Conservation (phyloP, 371 early-diverging fungal genomes). For the Actinomortierella ambigua region DNA sequence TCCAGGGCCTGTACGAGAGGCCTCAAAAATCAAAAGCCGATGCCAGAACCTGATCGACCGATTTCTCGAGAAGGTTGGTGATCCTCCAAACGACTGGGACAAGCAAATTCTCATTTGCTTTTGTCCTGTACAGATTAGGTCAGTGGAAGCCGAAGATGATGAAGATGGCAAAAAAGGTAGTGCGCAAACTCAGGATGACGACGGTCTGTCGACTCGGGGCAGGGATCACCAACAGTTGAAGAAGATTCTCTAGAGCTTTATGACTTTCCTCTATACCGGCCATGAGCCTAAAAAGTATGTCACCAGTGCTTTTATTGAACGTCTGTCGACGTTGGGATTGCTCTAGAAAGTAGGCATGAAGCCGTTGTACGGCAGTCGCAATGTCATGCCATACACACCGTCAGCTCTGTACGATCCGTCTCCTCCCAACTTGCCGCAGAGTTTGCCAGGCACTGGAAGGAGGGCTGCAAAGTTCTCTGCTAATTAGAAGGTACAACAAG, state of each 20-base stretch:
- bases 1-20: slow-evolving; percentile 9
- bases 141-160: not conserved
- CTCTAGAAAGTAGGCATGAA: not conserved
- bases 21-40: slow-evolving; percentile 4
- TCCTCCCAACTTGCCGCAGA: slow-evolving; percentile 18
- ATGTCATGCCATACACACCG: slow-evolving; percentile 3
- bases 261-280: slow-evolving; percentile 15
- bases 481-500: slow-evolving; percentile 8
- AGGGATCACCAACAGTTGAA: too few relatives aligned
- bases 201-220: not conserved
- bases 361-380: not conserved
- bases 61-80: slow-evolving; percentile 1
- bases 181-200: slow-evolving; percentile 3
- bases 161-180: slow-evolving; percentile 3
- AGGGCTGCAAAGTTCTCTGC: slow-evolving; percentile 3
- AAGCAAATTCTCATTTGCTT: slow-evolving; percentile 1
- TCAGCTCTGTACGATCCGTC: slow-evolving; percentile 7
- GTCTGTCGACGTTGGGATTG: slow-evolving; percentile 8
- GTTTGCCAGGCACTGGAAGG: slow-evolving; percentile 10
- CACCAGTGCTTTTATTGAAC: slow-evolving; percentile 5
- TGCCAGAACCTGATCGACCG: slow-evolving; percentile 12
- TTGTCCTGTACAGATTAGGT: slow-evolving; percentile 3
- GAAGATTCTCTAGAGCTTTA: slow-evolving; percentile 7
- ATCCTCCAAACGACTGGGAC: not conserved
- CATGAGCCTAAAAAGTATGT: not conserved